phyloP scores from a whole-genome alignment of 495 filamentous ascomycete genomes.

The Aspergillus campestris region DNA sequence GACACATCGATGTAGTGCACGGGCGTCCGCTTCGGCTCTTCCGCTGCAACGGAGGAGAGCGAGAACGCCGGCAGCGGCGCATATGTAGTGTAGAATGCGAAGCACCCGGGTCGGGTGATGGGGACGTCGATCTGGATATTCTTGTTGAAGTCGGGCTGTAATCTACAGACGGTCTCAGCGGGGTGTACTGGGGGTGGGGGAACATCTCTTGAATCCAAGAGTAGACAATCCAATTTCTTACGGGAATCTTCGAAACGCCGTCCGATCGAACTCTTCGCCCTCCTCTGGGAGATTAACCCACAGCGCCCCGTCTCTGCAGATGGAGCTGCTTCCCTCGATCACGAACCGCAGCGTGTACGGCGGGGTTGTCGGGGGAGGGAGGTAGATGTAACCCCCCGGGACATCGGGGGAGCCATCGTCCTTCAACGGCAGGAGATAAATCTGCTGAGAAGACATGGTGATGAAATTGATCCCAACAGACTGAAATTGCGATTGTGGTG shows the following conservation, averaged over 20 bases:
- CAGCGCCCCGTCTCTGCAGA: slow-evolving; percentile 84
- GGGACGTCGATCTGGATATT: slow-evolving; percentile 82
- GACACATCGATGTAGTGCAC: slow-evolving; percentile 89
- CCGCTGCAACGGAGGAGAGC: slow-evolving; percentile 39
- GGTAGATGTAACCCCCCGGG: slow-evolving; percentile 80
- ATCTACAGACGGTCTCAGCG: slow-evolving; percentile 43
- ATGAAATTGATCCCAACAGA: not conserved
- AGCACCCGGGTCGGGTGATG: slow-evolving; percentile 77
- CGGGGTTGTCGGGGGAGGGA: slow-evolving; percentile 63
- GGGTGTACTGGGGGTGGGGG: not conserved
- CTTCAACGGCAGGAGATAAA: slow-evolving; percentile 82
- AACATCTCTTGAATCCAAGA: not conserved
- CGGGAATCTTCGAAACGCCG: slow-evolving; percentile 79
- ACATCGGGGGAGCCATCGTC: slow-evolving; percentile 91
- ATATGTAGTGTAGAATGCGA: slow-evolving; percentile 93
- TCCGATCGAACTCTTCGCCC: slow-evolving; percentile 63
- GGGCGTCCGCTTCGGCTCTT: slow-evolving; percentile 56
- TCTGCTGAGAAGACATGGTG: slow-evolving; percentile 36
- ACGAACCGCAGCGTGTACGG: slow-evolving; percentile 79
- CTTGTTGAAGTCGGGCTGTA: slow-evolving; percentile 86
- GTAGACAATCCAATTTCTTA: slow-evolving; percentile 27
- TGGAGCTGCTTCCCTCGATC: slow-evolving; percentile 93
- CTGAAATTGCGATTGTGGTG: not conserved
- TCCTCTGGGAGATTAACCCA: slow-evolving; percentile 90
- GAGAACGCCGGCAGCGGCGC: slow-evolving; percentile 75